These are phyloP conservation scores for Gossypium laxum DNA, from an alignment of 441 rosid species.

Conservation along the genomic window DNA sequence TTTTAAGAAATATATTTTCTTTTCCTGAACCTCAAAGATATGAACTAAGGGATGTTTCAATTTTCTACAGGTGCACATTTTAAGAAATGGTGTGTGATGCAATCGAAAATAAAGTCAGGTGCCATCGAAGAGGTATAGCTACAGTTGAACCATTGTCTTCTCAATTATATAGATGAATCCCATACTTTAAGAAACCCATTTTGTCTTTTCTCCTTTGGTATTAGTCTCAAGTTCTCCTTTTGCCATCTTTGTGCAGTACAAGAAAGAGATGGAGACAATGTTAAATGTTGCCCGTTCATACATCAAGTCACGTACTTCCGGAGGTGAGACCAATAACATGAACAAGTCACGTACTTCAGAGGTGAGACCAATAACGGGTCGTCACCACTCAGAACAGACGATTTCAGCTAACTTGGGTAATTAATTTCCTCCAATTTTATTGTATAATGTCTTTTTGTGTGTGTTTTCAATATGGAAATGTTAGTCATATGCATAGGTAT, in stretches of 20 bases:
- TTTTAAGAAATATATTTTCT: not conserved
- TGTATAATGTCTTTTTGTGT: too few species aligned
- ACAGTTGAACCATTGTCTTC: not conserved
- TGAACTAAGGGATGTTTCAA: not conserved
- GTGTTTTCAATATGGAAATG: too few species aligned
- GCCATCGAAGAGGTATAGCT: constrained; percentile 57
- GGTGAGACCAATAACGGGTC: too few species aligned
- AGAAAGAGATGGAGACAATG: constrained; percentile 80
- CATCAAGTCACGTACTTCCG: constrained; percentile 29
- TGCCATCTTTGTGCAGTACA: constrained; percentile 39
- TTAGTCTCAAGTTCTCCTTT: not conserved
- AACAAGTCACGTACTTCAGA: too few species aligned
- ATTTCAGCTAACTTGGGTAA: too few species aligned
- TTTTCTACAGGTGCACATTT: constrained; percentile 72
- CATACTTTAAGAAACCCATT: not conserved
- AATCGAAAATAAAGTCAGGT: constrained; percentile 82
- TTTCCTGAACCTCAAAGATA: not conserved
- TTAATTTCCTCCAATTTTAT: too few species aligned
- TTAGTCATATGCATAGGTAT: too few species aligned
- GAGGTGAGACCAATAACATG: constrained; percentile 11
- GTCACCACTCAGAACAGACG: too few species aligned
- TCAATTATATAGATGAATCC: not conserved
- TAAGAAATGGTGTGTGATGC: constrained; percentile 98
- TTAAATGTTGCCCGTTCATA: constrained; percentile 42
- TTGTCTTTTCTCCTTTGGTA: not conserved